phyloP scores from a whole-genome alignment of 352 stramenopile genomes.

The Pythium vanterpoolii region DNA sequence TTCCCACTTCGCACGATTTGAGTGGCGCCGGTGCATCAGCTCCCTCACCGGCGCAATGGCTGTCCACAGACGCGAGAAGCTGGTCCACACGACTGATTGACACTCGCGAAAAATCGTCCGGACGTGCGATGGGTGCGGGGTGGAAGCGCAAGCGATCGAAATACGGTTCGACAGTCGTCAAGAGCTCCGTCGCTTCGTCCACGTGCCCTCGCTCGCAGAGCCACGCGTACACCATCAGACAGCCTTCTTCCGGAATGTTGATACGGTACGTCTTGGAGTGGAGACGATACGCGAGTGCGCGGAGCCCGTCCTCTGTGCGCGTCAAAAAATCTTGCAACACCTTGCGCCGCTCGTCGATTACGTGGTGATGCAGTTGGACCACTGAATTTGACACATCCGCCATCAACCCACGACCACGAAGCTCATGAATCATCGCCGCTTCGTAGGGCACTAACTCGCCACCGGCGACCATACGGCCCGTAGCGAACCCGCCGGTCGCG shows the following conservation, averaged over 20 bases:
- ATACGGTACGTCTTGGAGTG: constrained; percentile 21
- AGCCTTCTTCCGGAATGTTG: constrained; percentile 19
- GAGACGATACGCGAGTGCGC: constrained; percentile 7
- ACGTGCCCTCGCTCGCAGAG: constrained; percentile 7
- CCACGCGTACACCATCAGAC: constrained; percentile 23
- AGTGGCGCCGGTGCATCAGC: neutral
- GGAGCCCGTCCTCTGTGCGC: neutral
- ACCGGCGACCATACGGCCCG: constrained; percentile 5
- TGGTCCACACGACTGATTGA: neutral
- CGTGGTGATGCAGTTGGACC: neutral
- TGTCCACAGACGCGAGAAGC: neutral
- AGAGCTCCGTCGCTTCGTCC: constrained; percentile 5
- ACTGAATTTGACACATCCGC: neutral
- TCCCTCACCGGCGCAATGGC: neutral
- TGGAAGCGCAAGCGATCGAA: constrained; percentile 23
- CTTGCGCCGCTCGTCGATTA: neutral
- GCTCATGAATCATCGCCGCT: neutral
- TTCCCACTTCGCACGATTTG: neutral
- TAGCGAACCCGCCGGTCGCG: constrained; percentile 12
- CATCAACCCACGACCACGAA: neutral
- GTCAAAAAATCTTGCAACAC: constrained; percentile 1
- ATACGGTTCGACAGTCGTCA: constrained; percentile 7
- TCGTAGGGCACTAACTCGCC: constrained; percentile 7
- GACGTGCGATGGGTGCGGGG: neutral
- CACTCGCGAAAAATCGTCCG: constrained; percentile 13